phyloP scores from a whole-genome alignment of 2,329 filamentous ascomycete species.

The Fusarium subglutinans region DNA sequence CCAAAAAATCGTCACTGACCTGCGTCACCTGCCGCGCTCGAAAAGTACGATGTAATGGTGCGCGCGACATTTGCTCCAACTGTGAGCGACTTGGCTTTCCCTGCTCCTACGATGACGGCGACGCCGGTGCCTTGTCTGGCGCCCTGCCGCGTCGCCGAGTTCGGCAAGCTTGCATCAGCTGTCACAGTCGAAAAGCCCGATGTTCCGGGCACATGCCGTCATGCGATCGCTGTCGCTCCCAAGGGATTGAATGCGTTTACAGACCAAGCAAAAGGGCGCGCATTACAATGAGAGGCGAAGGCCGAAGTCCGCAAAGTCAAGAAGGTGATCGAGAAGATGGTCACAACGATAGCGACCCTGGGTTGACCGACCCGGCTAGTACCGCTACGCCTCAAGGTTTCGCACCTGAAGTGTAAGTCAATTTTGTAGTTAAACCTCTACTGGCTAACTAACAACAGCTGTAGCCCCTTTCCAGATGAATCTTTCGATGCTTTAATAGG shows the following conservation, averaged over 20 bases:
- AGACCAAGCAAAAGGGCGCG: slow-evolving; percentile 57
- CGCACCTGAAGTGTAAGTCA: slow-evolving; percentile 48
- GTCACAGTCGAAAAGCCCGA: slow-evolving; percentile 66
- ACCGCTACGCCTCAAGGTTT: slow-evolving; percentile 48
- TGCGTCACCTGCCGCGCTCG: slow-evolving; percentile 64
- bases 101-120: slow-evolving; percentile 64
- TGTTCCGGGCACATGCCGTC: slow-evolving; percentile 66
- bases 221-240: slow-evolving; percentile 60
- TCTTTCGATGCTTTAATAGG: slow-evolving; percentile 60
- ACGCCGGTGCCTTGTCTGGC: slow-evolving; percentile 53
- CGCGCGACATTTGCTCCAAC: slow-evolving; percentile 63
- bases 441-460: slow-evolving; percentile 40
- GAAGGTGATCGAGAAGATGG: slow-evolving; percentile 49
- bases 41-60: slow-evolving; percentile 68
- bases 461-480: slow-evolving; percentile 51
- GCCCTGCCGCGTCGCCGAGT: slow-evolving; percentile 63
- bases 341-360: slow-evolving; percentile 48
- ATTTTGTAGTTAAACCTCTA: not conserved
- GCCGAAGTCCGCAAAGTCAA: slow-evolving; percentile 47
- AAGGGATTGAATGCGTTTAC: slow-evolving; percentile 66
- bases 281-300: slow-evolving; percentile 38
- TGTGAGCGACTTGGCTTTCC: slow-evolving; percentile 67
- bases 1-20: slow-evolving; percentile 57
- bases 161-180: slow-evolving; percentile 65
- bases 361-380: slow-evolving; percentile 47